Evolutionary conservation across 768 basidiomycete genomes (phyloP).

Genomic region (Cubamyces sp.): DNA sequence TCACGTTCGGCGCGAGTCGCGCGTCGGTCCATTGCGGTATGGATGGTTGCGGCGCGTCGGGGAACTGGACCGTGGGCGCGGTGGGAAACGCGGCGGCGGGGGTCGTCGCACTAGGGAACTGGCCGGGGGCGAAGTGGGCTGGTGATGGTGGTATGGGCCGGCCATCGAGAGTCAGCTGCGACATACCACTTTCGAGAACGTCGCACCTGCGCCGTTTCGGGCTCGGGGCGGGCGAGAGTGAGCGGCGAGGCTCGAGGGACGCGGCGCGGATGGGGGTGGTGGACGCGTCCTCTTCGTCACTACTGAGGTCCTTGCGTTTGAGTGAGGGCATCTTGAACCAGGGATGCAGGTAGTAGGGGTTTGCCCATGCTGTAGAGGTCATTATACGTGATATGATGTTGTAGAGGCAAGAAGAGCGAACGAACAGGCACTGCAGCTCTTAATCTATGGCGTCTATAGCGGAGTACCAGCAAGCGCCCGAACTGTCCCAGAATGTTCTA

Average conservation of each 20-base stretch:
- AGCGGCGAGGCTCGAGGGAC: constrained; percentile 15
- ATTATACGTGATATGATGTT: constrained; percentile 33
- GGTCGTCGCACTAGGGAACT: background rate
- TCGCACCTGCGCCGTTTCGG: constrained; percentile 50
- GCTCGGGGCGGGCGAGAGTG: constrained; percentile 32
- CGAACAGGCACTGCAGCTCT: background rate
- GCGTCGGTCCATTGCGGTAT: constrained; percentile 12
- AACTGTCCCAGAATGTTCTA: constrained; percentile 27
- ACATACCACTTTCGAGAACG: constrained; percentile 59
- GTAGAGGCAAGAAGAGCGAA: background rate
- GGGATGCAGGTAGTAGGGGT: constrained; percentile 43
- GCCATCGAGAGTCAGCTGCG: constrained; percentile 47
- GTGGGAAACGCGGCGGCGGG: background rate
- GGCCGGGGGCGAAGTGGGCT: background rate
- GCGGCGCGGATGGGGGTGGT: constrained; percentile 19
- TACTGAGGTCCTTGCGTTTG: constrained; percentile 43
- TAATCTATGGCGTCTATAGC: background rate
- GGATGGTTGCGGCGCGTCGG: constrained; percentile 4
- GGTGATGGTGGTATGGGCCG: constrained; percentile 16
- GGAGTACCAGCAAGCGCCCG: constrained; percentile 9
- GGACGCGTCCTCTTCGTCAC: constrained; percentile 27
- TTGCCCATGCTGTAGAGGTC: constrained; percentile 37
- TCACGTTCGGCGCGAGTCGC: constrained; percentile 6
- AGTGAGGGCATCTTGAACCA: constrained; percentile 45
- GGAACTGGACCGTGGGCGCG: constrained; percentile 7